Evolutionary conservation across 1,139 yeast species (phyloP), one percentile per base, ranked within the genome.

Genomic region (Zygosaccharomyces sapae): DNA sequence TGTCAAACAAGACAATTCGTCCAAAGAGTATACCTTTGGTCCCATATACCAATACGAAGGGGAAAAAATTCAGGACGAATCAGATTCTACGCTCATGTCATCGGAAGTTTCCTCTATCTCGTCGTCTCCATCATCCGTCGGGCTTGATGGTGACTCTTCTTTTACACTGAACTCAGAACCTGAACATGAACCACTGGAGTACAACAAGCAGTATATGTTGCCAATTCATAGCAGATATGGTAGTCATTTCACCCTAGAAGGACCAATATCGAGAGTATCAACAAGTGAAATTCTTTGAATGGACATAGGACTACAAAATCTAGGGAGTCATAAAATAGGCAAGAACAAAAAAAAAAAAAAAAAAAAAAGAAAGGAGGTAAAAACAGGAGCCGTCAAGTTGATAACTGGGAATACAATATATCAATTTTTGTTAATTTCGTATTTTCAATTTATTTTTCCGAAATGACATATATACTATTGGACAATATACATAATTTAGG

Each of bases 91-190:
- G 4, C 33, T 44, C 5, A 41, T 45, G 33, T 38, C 43, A 16
- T 34, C 42, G 6, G 52, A 49, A 10, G 9, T 31, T 6, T 49
- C 50, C 2, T 46, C 49, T 10, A 16, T 44, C 8, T 44, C 49
- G 19, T 41, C 38, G 16, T 45, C 43, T 30, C 44, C 52, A 8
- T 37, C 33, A n/a, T 38, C 41, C 7, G 34, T 18, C n/a, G 33
- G 41, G 5, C 31, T 38, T 25, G 52, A 49, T 38, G 45, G 46
- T 41, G 41, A 43, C 13, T 46, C 50, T 5, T 39, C 49, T 5
- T 43, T 46, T 25, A 49, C 52, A 2, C 40, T 47, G 20, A 48
- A 49, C 19, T 46, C 48, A 25, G 48, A 48, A n/a, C 33, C 43
- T 13, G 43, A 25, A 4, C 34, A 37, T n/a, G 52, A 39, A 24